Percentiles rank a stretch among this genome's conserved stretches.
Evolutionary conservation across 805 yeast species (phyloP).

Genomic region (Martiniozyma abietophila): DNA sequence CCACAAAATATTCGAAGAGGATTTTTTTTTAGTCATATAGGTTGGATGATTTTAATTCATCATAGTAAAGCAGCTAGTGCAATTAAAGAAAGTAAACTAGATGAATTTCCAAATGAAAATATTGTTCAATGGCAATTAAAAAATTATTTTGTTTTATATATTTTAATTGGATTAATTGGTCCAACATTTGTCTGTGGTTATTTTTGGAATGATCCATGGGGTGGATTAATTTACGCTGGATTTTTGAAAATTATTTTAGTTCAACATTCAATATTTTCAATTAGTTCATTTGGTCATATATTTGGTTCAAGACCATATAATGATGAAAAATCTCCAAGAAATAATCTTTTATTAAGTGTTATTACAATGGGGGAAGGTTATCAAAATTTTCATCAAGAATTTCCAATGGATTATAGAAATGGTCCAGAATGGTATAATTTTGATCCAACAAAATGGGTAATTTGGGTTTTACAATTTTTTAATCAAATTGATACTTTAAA

Average conservation of each 20-base stretch:
- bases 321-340: conserved; percentile 64
- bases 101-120: conserved; percentile 53
- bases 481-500: conserved; percentile 54
- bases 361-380: conserved; percentile 85
- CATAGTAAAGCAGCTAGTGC: conserved; percentile 41
- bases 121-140: conserved; percentile 61
- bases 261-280: conserved; percentile 72
- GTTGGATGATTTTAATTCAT: conserved; percentile 73
- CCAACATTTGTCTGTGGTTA: conserved; percentile 62
- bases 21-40: conserved; percentile 73
- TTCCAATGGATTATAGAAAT: conserved; percentile 82
- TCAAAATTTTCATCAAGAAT: conserved; percentile 93
- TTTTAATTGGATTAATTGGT: conserved; percentile 36
- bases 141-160: conserved; percentile 51
- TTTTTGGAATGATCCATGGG: conserved; percentile 63
- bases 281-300: conserved; percentile 78
- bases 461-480: conserved; percentile 40
- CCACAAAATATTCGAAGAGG: conserved; percentile 84
- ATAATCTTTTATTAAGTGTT: conserved; percentile 51
- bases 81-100: conserved; percentile 36
- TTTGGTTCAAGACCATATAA: conserved; percentile 68
- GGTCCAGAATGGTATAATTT: conserved; percentile 63
- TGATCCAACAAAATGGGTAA: conserved; percentile 82
- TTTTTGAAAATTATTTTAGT: conserved; percentile 57
- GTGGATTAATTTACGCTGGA: conserved; percentile 78